Evolutionary conservation across 495 filamentous ascomycete species (phyloP).

Genomic region (Diplogelasinospora grovesii): DNA sequence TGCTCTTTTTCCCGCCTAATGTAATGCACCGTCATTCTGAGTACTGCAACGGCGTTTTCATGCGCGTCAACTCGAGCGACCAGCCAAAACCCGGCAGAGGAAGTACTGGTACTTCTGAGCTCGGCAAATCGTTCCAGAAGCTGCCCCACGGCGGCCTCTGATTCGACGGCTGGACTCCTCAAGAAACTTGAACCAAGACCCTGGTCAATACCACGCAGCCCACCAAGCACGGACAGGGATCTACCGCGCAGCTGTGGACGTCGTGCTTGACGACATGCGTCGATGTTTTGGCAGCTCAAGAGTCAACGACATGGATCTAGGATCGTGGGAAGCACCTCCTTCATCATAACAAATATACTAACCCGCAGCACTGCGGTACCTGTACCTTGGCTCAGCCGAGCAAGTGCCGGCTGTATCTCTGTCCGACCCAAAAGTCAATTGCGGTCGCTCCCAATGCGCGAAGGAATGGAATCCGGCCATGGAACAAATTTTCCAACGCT

Average conservation of each 20-base stretch:
- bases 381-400: slow-evolving; percentile 15
- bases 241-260: slow-evolving; percentile 21
- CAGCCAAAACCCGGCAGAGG: slow-evolving; percentile 3
- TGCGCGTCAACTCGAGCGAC: slow-evolving; percentile 11
- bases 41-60: slow-evolving; percentile 18
- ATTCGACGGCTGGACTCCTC: slow-evolving; percentile 17
- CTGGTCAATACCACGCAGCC: slow-evolving; percentile 25
- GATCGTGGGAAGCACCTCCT: slow-evolving; percentile 18
- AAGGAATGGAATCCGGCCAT: slow-evolving; percentile 6
- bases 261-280: slow-evolving; percentile 25
- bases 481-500: slow-evolving; percentile 18
- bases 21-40: slow-evolving; percentile 5
- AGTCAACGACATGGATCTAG: slow-evolving; percentile 30
- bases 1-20: slow-evolving; percentile 18
- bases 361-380: slow-evolving; percentile 18
- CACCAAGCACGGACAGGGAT: slow-evolving; percentile 28
- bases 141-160: slow-evolving; percentile 8
- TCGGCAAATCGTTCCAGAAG: slow-evolving; percentile 30
- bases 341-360: slow-evolving; percentile 26
- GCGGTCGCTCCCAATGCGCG: slow-evolving; percentile 4
- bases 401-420: slow-evolving; percentile 20
- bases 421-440: slow-evolving; percentile 12
- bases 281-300: slow-evolving; percentile 18
- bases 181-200: slow-evolving; percentile 21
- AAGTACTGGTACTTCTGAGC: slow-evolving; percentile 16